Evolutionary conservation across 1,284 basidiomycete species (phyloP), one percentile per base, ranked within the genome.

Genomic region (Ganoderma lingzhi): DNA sequence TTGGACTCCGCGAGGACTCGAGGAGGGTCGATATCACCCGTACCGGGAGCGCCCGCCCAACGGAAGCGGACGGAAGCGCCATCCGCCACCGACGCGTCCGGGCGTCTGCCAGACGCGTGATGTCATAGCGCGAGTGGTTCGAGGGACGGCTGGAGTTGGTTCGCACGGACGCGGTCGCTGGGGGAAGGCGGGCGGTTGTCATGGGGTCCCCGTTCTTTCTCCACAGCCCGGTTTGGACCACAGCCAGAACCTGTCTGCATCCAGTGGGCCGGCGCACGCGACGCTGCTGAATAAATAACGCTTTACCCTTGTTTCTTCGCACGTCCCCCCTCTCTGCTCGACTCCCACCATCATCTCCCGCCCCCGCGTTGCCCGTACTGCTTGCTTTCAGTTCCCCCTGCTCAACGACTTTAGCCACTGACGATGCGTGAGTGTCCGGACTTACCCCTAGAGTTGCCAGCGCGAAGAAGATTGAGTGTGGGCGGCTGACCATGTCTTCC

Each of bases 351-450:
- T 28, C 68, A 17, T 51, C 63, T 53, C 62, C 35, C 59, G 15
- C 45, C 39, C 9, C 56, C 69, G 44, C 63, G 30, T 56, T 55
- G 48, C 28, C 48, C 55, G 32, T 12, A 23, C 3, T 42, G 39
- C 62, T n/a, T 62, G 17, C 51, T 56, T 44, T 17, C 30, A 10
- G 15, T 6, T 56, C 32, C 53, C 53, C 53, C 53, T 35, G 53
- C 53, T 32, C 30, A 23, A 67, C 59, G 41, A 59, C 55, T 62
- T 58, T 35, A 62, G 83, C 82, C 79, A 76, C 74, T 78, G 17
- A 19, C 55, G 17, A 72, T 72, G 71, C 69, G 81, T 84, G 67
- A 64, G 81, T 71, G 32, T 58, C 56, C 14, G 32, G 12, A 32
- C n/a, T n/a, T 41, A 45, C 14, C 30, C 42, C n/a, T n/a, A n/a